A percentile compares a stretch with the other conserved stretches of the same genome.
Conservation (phyloP, 208 protist species). For the Acanthamoeba healyi region DNA sequence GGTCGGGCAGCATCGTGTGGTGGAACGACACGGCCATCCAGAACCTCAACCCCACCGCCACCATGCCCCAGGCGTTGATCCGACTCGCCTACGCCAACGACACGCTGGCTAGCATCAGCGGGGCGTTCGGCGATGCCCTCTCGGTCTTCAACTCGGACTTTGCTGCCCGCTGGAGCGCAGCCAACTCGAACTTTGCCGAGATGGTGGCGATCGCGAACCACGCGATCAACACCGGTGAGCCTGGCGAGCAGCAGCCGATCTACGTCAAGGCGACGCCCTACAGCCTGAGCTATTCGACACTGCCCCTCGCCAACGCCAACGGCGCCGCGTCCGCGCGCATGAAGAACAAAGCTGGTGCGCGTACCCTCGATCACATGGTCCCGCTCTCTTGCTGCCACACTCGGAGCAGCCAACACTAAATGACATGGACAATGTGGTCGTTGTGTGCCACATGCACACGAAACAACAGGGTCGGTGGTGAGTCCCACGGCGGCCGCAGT, state of each 20-base stretch:
- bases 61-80: neutral
- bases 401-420: too few species aligned
- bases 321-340: neutral
- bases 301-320: neutral
- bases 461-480: neutral
- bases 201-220: neutral
- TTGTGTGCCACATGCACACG: too few species aligned
- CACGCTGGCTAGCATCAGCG: neutral
- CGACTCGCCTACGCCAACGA: slow-evolving; percentile 5
- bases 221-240: neutral
- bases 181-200: too few species aligned
- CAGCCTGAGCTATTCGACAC: neutral
- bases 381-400: neutral
- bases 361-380: neutral
- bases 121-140: neutral
- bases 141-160: neutral
- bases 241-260: neutral
- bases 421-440: neutral
- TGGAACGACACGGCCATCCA: slow-evolving; percentile 24
- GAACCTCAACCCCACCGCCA: neutral
- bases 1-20: neutral
- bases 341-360: neutral
- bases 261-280: neutral
- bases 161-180: neutral
- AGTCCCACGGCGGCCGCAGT: neutral